Evolutionary conservation across 2,329 filamentous ascomycete genomes (phyloP).

Genomic region (Stagonosporopsis cucurbitacearum): DNA sequence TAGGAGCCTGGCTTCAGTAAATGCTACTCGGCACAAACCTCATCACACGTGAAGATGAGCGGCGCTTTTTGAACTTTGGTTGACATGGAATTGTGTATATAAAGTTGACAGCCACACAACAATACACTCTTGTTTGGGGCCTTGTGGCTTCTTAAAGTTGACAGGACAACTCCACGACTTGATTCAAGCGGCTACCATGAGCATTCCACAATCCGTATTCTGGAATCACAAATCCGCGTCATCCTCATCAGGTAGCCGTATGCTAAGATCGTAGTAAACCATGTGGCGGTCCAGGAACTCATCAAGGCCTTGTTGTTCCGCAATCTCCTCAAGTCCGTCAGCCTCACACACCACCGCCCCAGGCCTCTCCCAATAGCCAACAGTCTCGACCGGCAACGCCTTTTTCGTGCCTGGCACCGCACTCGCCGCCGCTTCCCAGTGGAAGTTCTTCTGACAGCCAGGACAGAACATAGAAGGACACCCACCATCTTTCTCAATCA

Average conservation of each 20-base stretch:
- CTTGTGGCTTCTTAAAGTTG: conserved; percentile 22
- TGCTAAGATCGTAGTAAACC: neutral
- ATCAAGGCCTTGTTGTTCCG: neutral
- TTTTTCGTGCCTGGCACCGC: conserved; percentile 31
- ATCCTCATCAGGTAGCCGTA: conserved; percentile 6
- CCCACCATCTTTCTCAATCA: conserved; percentile 42
- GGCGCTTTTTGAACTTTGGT: neutral
- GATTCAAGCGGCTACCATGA: neutral
- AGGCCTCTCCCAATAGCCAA: conserved; percentile 2
- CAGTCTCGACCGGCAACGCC: neutral
- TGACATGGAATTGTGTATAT: conserved; percentile 26
- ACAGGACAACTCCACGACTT: neutral
- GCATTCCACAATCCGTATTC: neutral
- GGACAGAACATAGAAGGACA: conserved; percentile 35
- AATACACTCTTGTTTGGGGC: conserved; percentile 35
- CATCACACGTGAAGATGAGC: neutral
- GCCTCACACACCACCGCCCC: conserved; percentile 4
- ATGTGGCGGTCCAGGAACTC: neutral
- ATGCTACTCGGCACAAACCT: neutral
- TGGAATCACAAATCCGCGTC: conserved; percentile 1
- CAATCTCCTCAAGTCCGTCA: neutral
- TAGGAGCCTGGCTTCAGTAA: neutral
- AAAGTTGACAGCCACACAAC: conserved; percentile 21
- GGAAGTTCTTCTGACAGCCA: conserved; percentile 35
- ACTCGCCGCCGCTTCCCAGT: conserved; percentile 35